A percentile compares a stretch with the other conserved stretches of the same genome.
Conservation (phyloP, 2,329 filamentous ascomycete species). For the Aureobasidium sp. region DNA sequence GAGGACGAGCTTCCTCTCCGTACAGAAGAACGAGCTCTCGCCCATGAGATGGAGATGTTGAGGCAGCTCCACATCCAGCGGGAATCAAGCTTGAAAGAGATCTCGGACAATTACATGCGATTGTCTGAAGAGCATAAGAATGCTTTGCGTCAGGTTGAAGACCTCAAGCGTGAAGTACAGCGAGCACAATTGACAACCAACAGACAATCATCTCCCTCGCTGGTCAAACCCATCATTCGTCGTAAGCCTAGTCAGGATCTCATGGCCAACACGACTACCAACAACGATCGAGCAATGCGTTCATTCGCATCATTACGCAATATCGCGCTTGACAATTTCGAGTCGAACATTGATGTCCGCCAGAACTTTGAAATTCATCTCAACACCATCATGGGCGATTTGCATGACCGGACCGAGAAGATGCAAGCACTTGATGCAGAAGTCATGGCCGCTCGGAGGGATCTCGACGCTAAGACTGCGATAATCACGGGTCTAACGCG, state of each 20-base stretch:
- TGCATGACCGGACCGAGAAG: conserved; percentile 77
- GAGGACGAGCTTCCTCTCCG: conserved; percentile 15
- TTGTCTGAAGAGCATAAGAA: conserved; percentile 75
- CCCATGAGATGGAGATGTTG: conserved; percentile 62
- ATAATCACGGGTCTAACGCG: conserved; percentile 91
- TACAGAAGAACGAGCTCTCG: conserved; percentile 18
- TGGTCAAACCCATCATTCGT: conserved; percentile 59
- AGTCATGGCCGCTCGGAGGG: conserved; percentile 73
- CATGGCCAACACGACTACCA: conserved; percentile 7
- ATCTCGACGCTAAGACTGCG: conserved; percentile 94
- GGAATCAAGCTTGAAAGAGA: conserved; percentile 62
- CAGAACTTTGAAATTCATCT: conserved; percentile 90
- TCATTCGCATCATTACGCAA: conserved; percentile 85
- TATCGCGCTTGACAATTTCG: conserved; percentile 79
- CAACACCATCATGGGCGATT: conserved; percentile 84
- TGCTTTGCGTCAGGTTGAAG: conserved; percentile 77
- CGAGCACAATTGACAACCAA: conserved; percentile 45
- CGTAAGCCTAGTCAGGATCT: conserved; percentile 89
- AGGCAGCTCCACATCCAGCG: conserved; percentile 66
- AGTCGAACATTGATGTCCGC: conserved; percentile 71
- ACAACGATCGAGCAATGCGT: conserved; percentile 79
- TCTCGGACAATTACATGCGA: conserved; percentile 72
- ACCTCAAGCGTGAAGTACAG: conserved; percentile 78
- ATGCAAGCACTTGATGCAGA: conserved; percentile 86
- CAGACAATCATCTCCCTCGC: conserved; percentile 19